Conservation (phyloP, 768 basidiomycete genomes). For the Phanerodontia chrysosporium region DNA sequence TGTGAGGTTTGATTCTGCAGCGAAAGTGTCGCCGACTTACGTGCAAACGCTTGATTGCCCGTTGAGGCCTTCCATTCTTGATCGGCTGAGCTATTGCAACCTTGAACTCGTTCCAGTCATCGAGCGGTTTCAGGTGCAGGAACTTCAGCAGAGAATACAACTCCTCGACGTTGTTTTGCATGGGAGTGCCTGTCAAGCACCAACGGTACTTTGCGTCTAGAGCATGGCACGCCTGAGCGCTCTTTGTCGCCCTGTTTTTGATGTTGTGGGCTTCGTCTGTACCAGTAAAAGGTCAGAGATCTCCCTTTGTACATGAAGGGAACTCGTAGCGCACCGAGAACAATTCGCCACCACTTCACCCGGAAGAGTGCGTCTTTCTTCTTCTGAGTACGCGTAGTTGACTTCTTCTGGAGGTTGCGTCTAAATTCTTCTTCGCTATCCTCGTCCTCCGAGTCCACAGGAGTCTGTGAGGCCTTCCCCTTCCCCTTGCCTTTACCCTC, state of each 20-base stretch:
- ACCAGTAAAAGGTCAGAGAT: background rate
- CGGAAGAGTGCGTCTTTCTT: constrained; percentile 70
- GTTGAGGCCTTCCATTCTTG: constrained; percentile 55
- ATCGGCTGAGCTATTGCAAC: constrained; percentile 75
- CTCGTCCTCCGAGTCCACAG: constrained; percentile 23
- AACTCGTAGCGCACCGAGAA: constrained; percentile 61
- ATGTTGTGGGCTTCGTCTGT: constrained; percentile 58
- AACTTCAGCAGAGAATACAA: constrained; percentile 89
- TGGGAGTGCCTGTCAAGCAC: constrained; percentile 46
- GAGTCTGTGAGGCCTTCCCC: constrained; percentile 29
- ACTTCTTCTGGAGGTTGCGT: constrained; percentile 37
- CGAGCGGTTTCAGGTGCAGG: constrained; percentile 76
- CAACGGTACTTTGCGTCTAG: constrained; percentile 45
- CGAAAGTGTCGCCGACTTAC: constrained; percentile 31
- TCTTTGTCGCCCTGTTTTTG: constrained; percentile 44
- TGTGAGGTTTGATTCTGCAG: too few species aligned
- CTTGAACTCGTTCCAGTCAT: constrained; percentile 78
- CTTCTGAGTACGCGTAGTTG: constrained; percentile 26
- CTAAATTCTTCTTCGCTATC: constrained; percentile 45
- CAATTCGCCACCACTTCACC: constrained; percentile 79
- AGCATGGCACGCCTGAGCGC: constrained; percentile 35
- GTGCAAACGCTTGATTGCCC: constrained; percentile 83
- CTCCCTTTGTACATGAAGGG: background rate
- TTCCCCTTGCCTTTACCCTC: constrained; percentile 42
- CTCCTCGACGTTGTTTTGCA: constrained; percentile 87